phyloP scores from a whole-genome alignment of 2,329 filamentous ascomycete species.

The Clarireedia homoeocarpa region DNA sequence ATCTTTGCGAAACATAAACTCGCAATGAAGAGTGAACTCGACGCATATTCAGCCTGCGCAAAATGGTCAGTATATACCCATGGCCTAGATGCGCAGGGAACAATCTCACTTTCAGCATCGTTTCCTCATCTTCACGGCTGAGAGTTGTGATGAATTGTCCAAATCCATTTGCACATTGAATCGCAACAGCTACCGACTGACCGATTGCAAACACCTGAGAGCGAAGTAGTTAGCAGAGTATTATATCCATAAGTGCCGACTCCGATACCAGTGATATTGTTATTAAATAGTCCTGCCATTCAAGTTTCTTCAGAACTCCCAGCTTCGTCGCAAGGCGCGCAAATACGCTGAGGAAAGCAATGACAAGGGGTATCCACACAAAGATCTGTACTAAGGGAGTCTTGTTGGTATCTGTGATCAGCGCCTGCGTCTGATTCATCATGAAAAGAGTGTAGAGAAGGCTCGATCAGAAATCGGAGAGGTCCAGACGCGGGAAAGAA shows the following conservation, averaged over 20 bases:
- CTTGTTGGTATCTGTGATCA: not conserved
- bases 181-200: slow-evolving; percentile 1
- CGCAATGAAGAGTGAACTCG: not conserved
- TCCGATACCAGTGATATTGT: not conserved
- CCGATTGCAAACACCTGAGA: not conserved
- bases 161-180: slow-evolving; percentile 7
- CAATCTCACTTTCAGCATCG: slow-evolving; percentile 2
- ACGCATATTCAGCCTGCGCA: not conserved
- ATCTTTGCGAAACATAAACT: slow-evolving; percentile 6
- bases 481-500: not conserved
- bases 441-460: no score
- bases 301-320: not conserved
- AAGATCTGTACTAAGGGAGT: not conserved
- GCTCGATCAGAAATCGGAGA: no score
- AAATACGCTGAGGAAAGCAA: not conserved
- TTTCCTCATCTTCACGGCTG: not conserved
- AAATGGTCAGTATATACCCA: not conserved
- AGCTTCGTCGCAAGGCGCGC: not conserved
- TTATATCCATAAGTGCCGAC: not conserved
- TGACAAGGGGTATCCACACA: not conserved
- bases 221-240: not conserved
- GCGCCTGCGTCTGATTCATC: not conserved
- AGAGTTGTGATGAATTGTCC: not conserved
- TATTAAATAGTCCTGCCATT: not conserved
- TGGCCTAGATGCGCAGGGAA: not conserved